Evolutionary conservation across 78 protist genomes (phyloP).

Genomic region (Mastigamoeba balamuthi): DNA sequence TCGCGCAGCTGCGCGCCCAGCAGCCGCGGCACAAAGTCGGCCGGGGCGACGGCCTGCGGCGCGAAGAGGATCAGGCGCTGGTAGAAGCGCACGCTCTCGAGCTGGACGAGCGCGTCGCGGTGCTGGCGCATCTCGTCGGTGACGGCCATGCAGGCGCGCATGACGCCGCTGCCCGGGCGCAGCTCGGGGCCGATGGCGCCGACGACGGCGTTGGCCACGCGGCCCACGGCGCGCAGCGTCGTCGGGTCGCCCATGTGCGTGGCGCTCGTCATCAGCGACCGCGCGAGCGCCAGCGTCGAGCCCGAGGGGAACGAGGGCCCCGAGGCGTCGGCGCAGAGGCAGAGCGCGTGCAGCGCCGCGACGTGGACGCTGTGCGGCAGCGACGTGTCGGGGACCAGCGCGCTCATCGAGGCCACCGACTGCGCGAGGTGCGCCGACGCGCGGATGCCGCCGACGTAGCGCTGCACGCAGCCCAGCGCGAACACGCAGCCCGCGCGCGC

Average conservation of each 20-base stretch:
- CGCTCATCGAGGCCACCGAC: neutral
- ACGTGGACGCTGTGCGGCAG: neutral
- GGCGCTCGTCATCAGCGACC: neutral
- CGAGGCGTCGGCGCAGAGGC: neutral
- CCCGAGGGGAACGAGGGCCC: neutral
- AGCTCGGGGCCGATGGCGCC: neutral
- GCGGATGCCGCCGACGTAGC: neutral
- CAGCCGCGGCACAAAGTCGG: neutral
- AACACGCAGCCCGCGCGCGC: neutral
- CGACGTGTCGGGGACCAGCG: neutral
- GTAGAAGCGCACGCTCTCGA: neutral
- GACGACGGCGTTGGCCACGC: neutral
- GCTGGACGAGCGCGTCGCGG: neutral
- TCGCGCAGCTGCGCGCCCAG: neutral
- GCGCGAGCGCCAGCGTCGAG: neutral
- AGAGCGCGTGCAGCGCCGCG: neutral
- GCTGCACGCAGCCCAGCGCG: neutral
- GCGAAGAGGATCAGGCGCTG: neutral
- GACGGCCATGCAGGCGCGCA: neutral
- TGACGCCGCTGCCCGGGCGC: neutral
- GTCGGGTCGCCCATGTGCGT: neutral
- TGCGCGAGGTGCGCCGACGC: neutral
- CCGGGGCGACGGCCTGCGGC: neutral
- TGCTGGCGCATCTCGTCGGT: neutral
- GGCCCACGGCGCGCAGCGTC: neutral